Percentiles rank a stretch among this genome's conserved stretches.
These are phyloP conservation scores for Carex parvula DNA, from an alignment of 176 grass and related monocot genomes.

Conservation along the genomic window DNA sequence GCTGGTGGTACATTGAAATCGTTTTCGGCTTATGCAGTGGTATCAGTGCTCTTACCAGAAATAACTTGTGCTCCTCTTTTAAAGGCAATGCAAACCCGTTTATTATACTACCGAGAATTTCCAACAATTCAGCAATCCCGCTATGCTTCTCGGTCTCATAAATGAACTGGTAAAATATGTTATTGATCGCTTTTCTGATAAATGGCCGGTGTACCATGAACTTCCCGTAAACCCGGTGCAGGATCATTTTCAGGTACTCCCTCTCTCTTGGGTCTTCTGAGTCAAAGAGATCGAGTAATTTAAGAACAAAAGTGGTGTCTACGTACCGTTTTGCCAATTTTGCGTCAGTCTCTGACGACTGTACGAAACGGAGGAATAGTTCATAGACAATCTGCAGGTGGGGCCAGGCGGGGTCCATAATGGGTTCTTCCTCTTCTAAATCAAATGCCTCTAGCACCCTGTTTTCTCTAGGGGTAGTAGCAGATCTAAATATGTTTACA, in stretches of 20 bases:
- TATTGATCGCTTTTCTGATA: conserved; percentile 77
- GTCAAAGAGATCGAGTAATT: conserved; percentile 79
- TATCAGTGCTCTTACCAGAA: conserved; percentile 65
- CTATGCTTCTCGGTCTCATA: conserved; percentile 88
- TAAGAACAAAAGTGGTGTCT: conserved; percentile 66
- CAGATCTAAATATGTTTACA: conserved; percentile 58
- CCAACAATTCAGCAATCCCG: conserved; percentile 76
- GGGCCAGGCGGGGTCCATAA: conserved; percentile 76
- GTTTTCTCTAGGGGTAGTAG: conserved; percentile 46
- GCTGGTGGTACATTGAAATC: conserved; percentile 64
- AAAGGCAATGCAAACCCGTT: conserved; percentile 83
- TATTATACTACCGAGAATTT: conserved; percentile 83
- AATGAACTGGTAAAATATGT: conserved; percentile 87
- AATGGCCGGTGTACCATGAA: conserved; percentile 89
- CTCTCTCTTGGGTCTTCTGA: conserved; percentile 80
- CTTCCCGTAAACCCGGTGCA: conserved; percentile 85
- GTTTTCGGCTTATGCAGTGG: conserved; percentile 81
- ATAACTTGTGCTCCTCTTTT: conserved; percentile 87
- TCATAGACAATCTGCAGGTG: conserved; percentile 89
- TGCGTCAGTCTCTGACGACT: conserved; percentile 70
- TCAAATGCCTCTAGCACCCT: conserved; percentile 53
- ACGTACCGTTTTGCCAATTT: conserved; percentile 84
- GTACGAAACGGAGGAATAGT: conserved; percentile 73
- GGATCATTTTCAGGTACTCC: conserved; percentile 82
- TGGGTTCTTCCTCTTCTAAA: conserved; percentile 72